Evolutionary conservation across 2,329 filamentous ascomycete species (phyloP), one percentile per base, ranked within the genome.

Genomic region (Cladosporium sp.): DNA sequence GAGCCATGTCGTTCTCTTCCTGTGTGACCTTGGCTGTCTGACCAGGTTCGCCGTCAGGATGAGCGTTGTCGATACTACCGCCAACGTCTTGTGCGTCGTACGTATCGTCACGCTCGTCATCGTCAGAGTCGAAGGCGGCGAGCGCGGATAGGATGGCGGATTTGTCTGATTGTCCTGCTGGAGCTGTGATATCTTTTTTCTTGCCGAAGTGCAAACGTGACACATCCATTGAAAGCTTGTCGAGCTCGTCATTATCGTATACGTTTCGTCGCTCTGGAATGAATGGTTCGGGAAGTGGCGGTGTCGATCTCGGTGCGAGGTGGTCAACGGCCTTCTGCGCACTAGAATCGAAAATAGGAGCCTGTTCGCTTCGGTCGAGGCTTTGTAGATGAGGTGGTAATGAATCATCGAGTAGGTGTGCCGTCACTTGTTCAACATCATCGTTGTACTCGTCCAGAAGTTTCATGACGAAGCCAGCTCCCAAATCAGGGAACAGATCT

Each of bases 81-180:
- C 94, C 94, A 2, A 97, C 91, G 68, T 97, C 94, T 50, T 86
- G 90, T 1, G 87, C 85, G 66, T 99, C 94, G 70, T 99, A 99
- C 0, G 93, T 97, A 71, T 99, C 94, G 71, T 99, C 94, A 35
- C 91, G 84, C 75, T 99, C 94, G 71, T 99, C 94, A 64, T 97
- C 94, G 66, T 97, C 93, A 0, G 87, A 88, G 74, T 97, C 92
- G 64, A 97, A 97, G 0, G 88, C 83, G 15, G 91, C 90, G 2
- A 97, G 83, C 0, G 93, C 93, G 3, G 92, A 90, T 22, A 96
- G 77, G 65, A 97, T 96, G 10, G 91, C 88, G 0, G 91, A 90
- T 75, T 95, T 96, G 66, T 86, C 86, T 1, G 87, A 83, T 3
- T 86, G 84, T 49, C 84, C 81, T 19, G 53, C 57, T 37, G 48